Evolutionary conservation across 1,139 yeast species (phyloP).

Genomic region (Candida sp.): DNA sequence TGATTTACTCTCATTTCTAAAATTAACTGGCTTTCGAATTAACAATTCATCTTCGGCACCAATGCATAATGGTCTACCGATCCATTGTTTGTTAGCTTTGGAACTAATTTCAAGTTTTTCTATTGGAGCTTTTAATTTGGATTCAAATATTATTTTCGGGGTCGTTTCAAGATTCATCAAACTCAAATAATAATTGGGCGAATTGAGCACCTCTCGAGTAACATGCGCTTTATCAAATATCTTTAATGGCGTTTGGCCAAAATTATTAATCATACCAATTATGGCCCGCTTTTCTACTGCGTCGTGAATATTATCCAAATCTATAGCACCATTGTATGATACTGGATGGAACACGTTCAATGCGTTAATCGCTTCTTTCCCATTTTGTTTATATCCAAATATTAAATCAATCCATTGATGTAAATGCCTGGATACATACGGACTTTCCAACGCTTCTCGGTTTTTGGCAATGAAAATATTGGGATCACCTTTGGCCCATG

Average conservation of each 20-base stretch:
- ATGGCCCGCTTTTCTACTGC: constrained; percentile 71
- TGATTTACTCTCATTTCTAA: constrained; percentile 28
- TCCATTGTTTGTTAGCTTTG: constrained; percentile 37
- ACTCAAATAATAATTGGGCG: constrained; percentile 33
- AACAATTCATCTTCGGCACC: constrained; percentile 36
- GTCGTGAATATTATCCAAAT: constrained; percentile 68
- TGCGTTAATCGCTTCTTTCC: constrained; percentile 59
- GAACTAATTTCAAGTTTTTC: constrained; percentile 36
- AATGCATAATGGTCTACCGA: constrained; percentile 39
- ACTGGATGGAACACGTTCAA: constrained; percentile 77
- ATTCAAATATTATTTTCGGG: constrained; percentile 34
- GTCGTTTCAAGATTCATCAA: constrained; percentile 14
- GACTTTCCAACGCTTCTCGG: constrained; percentile 78
- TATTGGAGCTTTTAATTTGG: constrained; percentile 32
- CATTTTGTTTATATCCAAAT: constrained; percentile 78
- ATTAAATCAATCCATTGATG: constrained; percentile 83
- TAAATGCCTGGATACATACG: constrained; percentile 69
- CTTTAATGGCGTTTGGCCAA: constrained; percentile 85
- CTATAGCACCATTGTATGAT: constrained; percentile 80
- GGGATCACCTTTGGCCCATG: constrained; percentile 81
- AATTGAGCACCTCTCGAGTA: constrained; percentile 33
- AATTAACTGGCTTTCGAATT: constrained; percentile 30
- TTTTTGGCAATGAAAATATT: constrained; percentile 66
- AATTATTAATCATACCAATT: constrained; percentile 81
- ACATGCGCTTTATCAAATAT: constrained; percentile 68